Evolutionary conservation across 1,139 yeast species (phyloP).

Genomic region (Kurtzmaniella quercitrusa): DNA sequence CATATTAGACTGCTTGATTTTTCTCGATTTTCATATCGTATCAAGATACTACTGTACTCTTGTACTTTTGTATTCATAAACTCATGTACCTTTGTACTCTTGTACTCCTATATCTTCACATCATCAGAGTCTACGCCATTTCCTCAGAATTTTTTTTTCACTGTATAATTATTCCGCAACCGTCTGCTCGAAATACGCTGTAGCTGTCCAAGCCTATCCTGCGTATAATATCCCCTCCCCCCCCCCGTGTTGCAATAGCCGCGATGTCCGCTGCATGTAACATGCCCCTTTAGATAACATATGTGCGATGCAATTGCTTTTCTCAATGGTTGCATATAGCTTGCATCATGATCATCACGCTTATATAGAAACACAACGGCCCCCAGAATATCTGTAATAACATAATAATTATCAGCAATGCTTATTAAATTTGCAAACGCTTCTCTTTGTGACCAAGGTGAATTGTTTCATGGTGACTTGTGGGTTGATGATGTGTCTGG

Average conservation of each 20-base stretch:
- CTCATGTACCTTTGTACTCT: too few relatives aligned
- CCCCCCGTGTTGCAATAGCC: neutral
- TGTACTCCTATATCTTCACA: too few relatives aligned
- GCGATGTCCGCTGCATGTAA: neutral
- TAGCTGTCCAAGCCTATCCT: too few relatives aligned
- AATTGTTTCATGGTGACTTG: constrained; percentile 36
- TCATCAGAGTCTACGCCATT: too few relatives aligned
- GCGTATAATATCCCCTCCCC: neutral
- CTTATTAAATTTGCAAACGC: constrained; percentile 44
- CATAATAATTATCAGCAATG: too few relatives aligned
- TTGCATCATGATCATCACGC: neutral
- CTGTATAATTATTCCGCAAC: too few relatives aligned
- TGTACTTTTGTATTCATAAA: too few relatives aligned
- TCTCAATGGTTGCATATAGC: neutral
- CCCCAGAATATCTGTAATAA: neutral
- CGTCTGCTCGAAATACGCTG: neutral
- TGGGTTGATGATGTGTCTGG: constrained; percentile 45
- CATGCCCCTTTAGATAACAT: neutral
- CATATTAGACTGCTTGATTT: too few relatives aligned
- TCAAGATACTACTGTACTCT: too few relatives aligned
- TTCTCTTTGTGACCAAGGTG: constrained; percentile 49
- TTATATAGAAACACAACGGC: neutral
- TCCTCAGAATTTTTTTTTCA: too few relatives aligned
- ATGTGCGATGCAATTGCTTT: neutral
- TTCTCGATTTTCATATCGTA: too few relatives aligned